Evolutionary conservation across 2,329 filamentous ascomycete species (phyloP).

Genomic region (Thelonectria olida): DNA sequence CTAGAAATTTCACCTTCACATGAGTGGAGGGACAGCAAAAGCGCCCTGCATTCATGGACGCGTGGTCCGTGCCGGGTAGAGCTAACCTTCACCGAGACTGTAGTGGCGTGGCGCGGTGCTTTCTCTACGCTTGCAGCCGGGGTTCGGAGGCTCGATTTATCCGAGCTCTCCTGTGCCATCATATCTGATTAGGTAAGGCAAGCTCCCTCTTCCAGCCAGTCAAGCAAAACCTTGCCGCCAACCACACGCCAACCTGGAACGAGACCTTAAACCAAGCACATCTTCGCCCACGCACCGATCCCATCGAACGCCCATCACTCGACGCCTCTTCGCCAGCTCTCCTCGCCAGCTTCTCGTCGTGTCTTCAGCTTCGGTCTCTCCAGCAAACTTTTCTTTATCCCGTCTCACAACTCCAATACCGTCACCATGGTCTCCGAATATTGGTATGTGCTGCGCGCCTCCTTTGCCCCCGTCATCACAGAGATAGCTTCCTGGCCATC

Average conservation of each 20-base stretch:
- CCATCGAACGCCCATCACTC: constrained; percentile 39
- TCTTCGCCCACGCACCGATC: constrained; percentile 39
- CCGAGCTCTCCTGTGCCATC: constrained; percentile 26
- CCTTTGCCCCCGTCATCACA: constrained; percentile 42
- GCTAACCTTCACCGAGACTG: neutral
- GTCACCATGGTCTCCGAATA: constrained; percentile 80
- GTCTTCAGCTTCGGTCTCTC: constrained; percentile 28
- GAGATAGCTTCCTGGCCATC: constrained; percentile 42
- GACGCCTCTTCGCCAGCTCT: constrained; percentile 24
- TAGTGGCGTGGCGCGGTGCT: neutral
- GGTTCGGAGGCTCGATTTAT: constrained; percentile 28
- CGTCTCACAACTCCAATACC: constrained; percentile 42
- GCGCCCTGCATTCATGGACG: constrained; percentile 2
- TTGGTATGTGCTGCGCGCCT: constrained; percentile 72
- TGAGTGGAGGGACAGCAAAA: constrained; percentile 13
- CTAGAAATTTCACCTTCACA: constrained; percentile 36
- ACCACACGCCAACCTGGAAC: constrained; percentile 49
- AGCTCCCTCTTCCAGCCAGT: constrained; percentile 40
- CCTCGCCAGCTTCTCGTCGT: constrained; percentile 26
- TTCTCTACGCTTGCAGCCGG: neutral
- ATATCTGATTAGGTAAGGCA: constrained; percentile 44
- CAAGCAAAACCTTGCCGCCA: constrained; percentile 55
- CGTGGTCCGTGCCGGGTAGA: constrained; percentile 26
- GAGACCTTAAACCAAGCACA: constrained; percentile 50
- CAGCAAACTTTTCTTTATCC: constrained; percentile 22